Base-by-base conservation (phyloP, 345 rosid genomes). In the Populus davidiana region DNA sequence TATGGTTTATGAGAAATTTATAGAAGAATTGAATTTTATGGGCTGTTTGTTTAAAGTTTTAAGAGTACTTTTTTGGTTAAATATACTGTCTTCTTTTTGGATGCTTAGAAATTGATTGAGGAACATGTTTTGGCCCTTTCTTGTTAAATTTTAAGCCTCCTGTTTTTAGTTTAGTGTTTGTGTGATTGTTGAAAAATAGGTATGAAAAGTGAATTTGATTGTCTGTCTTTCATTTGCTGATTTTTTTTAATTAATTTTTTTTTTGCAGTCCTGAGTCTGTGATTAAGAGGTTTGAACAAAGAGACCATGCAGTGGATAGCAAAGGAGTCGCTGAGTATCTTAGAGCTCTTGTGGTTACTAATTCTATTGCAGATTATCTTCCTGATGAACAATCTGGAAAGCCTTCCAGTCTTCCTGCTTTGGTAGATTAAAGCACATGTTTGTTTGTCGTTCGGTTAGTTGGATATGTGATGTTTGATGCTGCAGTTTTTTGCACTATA, bases 261-360 rank as follows among this genome's bases (percentile, higher is more conserved):
- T 8, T 52, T 14, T 27, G 61, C 83, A 96, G 98, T 84, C 99
- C 98, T 1, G 97, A 96, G 86, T 84, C 94, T 56, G 97, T 93
- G n/a, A 87, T 96, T 36, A 89, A 85, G 88, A 88, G 98, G 70
- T 93, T 93, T 52, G 99, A 96, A 47, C 93, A 88, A 79, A 91
- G 97, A 83, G 90, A 92, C 63, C 93, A 88, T 79, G 86, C 91
- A 0, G 93, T 88, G 29, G 98, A 93, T 64, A 93, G 98, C 75
- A 85, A 85, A 85, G 98, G 97, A 64, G 98, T 96, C 67, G 95
- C 85, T 1, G 99, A 96, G 71, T 96, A 96, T 84, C 89, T 96
- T 62, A 84, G 93, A 71, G 99, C 99, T 43, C 94, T 96, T 76
- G 96, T 93, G 20, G 79, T 83, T 44, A 93, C 98, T 16, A 87